Evolutionary conservation across 2,329 filamentous ascomycete genomes (phyloP).

Genomic region (Coniochaeta sp.): DNA sequence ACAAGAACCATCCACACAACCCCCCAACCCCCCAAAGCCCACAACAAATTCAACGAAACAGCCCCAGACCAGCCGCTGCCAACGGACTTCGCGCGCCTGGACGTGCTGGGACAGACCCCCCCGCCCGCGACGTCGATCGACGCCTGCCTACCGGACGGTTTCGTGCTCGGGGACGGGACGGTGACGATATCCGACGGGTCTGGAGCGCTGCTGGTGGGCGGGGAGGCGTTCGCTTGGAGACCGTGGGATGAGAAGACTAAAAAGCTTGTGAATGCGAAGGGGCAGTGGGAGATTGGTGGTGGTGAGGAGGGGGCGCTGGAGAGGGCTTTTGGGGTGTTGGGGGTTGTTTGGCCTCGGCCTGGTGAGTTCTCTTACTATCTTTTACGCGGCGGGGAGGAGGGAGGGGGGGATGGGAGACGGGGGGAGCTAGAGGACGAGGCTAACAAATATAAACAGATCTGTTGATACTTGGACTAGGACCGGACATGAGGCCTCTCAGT

Average conservation of each 20-base stretch:
- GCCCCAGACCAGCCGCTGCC: constrained; percentile 26
- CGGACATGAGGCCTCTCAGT: constrained; percentile 66
- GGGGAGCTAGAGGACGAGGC: not conserved
- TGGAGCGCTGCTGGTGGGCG: constrained; percentile 73
- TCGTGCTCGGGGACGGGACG: constrained; percentile 72
- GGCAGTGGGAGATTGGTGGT: constrained; percentile 59
- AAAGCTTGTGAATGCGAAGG: constrained; percentile 63
- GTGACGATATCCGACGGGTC: constrained; percentile 60
- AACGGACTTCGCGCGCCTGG: constrained; percentile 64
- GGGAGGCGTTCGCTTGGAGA: constrained; percentile 83
- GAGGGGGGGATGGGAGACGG: not conserved
- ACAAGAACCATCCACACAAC: too few species aligned
- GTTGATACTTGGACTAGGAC: constrained; percentile 81
- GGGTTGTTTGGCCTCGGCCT: constrained; percentile 79
- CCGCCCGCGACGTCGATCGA: constrained; percentile 78
- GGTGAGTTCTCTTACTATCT: constrained; percentile 48
- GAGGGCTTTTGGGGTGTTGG: constrained; percentile 67
- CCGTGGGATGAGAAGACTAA: constrained; percentile 58
- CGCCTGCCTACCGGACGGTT: constrained; percentile 74
- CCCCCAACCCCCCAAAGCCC: too few species aligned
- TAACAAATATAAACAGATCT: constrained; percentile 59
- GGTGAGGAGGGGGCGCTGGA: constrained; percentile 40
- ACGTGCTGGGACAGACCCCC: constrained; percentile 71
- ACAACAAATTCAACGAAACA: constrained; percentile 10
- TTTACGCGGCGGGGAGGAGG: too few species aligned